phyloP scores from a whole-genome alignment of 306 rosid genomes.

The Cotoneaster glaucophyllus region DNA sequence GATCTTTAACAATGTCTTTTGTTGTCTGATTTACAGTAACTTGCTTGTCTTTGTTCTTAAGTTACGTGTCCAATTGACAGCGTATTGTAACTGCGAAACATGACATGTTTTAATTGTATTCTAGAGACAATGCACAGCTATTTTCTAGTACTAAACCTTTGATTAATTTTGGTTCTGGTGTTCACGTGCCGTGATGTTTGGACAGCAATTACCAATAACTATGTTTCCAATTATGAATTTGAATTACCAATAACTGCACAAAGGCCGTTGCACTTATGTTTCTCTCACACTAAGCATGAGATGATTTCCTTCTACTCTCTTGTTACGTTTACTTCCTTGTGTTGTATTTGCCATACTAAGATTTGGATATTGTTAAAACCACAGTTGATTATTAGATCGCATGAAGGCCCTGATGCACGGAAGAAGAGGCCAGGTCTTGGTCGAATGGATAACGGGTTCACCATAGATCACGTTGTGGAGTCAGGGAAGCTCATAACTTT shows the following conservation, averaged over 20 bases:
- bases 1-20: neutral
- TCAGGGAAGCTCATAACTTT: constrained; percentile 79
- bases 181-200: too few relatives aligned
- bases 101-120: too few relatives aligned
- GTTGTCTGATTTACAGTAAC: neutral
- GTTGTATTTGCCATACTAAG: constrained; percentile 11
- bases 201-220: too few relatives aligned
- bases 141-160: too few relatives aligned
- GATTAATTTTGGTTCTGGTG: too few relatives aligned
- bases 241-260: neutral
- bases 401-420: constrained; percentile 94
- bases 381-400: constrained; percentile 83
- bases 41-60: too few relatives aligned
- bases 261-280: neutral
- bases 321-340: neutral
- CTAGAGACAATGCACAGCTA: too few relatives aligned
- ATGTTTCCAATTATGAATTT: too few relatives aligned
- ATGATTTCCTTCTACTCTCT: neutral
- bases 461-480: constrained; percentile 74
- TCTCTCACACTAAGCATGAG: neutral
- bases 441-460: constrained; percentile 72
- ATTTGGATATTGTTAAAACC: constrained; percentile 6
- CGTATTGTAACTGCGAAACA: too few relatives aligned
- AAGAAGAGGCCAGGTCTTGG: constrained; percentile 70
- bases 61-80: too few relatives aligned